Evolutionary conservation across 306 rosid genomes (phyloP).

Genomic region (Trifolium fragiferum): DNA sequence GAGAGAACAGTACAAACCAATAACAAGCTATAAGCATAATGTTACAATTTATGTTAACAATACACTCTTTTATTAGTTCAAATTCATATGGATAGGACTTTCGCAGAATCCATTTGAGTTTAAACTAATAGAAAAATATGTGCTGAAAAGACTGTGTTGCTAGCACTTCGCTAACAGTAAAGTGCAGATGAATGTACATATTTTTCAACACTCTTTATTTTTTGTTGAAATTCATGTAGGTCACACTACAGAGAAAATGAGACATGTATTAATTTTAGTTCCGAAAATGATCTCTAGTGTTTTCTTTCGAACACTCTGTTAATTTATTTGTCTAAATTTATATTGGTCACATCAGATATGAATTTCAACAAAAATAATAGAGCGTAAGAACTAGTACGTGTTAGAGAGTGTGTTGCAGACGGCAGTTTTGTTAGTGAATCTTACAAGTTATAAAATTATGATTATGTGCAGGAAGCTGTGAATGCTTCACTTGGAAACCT

Average conservation of each 20-base stretch:
- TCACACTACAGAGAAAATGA: too few species aligned
- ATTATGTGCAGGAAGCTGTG: conserved; percentile 85
- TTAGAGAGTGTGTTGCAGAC: not conserved
- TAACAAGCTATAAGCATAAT: not conserved
- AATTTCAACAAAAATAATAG: not conserved
- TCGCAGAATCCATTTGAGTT: not conserved
- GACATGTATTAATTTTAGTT: too few species aligned
- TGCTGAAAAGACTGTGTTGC: not conserved
- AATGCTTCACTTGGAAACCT: conserved; percentile 80
- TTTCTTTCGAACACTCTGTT: not conserved
- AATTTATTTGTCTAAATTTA: not conserved
- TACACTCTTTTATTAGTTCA: not conserved
- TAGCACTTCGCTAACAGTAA: not conserved
- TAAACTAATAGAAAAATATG: not conserved
- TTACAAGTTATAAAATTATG: conserved; percentile 14
- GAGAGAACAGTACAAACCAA: conserved; percentile 11
- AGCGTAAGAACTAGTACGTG: not conserved
- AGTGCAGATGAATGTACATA: too few species aligned
- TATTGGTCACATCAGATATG: not conserved
- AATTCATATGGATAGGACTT: not conserved
- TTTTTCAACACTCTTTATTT: not conserved
- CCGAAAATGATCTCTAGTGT: not conserved
- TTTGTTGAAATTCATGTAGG: too few species aligned
- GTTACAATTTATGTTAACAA: not conserved
- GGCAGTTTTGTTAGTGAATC: not conserved